Base-by-base conservation (phyloP, 768 basidiomycete genomes). In the Trametes punicea region DNA sequence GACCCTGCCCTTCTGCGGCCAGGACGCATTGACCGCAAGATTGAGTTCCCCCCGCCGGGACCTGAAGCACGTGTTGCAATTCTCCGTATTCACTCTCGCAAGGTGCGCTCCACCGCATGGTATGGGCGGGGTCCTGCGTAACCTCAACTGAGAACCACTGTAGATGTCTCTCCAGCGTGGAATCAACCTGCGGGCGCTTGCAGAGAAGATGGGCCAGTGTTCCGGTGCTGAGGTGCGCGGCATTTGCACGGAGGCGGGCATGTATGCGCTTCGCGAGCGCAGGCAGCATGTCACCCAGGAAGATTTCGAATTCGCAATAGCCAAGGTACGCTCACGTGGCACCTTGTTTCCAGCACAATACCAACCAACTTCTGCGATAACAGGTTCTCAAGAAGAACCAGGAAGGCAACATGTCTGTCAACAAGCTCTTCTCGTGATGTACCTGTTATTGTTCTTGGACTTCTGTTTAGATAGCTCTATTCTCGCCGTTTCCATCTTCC, bases 201-300 rank as follows among this genome's bases (percentile, higher is more conserved):
- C 96, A 0, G 96, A 98, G 71, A 98, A 99, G 80, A 99, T 98
- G 96, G 96, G 96, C 0, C 93, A 97, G 67, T 98, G 96, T 69
- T 96, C 93, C 1, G 96, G 96, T 62, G 96, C 96, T 1, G 96
- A 99, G 70, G 96, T 98, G 15, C 82, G 96, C 15, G 96, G 94
- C 73, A 97, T 97, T 63, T 96, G 93, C 69, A 96, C 95, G 0
- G 93, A 96, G 76, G 94, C 93, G n/a, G 93, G 93, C 25, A 98
- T 98, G 96, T 98, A 97, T 66, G 96, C 96, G 0, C 77, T 99
- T 2, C 83, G 96, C 16, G 96, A 99, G 73, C 82, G 96, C 56
- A 77, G 96, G 61, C 95, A 97, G 62, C 95, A 98, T 70, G 96
- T 98, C 47, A 97, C 95, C 3, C 95, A 97, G 71, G 96, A 98